Percentiles rank a stretch among this genome's conserved stretches.
phyloP scores from a whole-genome alignment of 2,329 filamentous ascomycete genomes.

The Lasiodiplodia sp. region DNA sequence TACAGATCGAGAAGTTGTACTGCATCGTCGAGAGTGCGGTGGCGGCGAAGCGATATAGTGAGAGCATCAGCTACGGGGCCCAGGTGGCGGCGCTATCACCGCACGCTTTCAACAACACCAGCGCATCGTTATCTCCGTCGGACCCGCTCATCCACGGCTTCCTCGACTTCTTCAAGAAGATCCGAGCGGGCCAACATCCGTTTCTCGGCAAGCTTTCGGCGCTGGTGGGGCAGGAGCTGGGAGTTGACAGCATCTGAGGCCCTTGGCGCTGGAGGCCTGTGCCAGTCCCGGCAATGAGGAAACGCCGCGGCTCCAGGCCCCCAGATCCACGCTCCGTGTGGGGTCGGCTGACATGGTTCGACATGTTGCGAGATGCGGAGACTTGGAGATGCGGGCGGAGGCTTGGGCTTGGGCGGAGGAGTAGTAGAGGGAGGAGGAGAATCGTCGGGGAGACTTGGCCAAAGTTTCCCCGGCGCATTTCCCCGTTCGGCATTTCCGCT shows the following conservation, averaged over 20 bases:
- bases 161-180: constrained; percentile 26
- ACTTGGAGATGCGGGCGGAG: neutral
- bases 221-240: constrained; percentile 20
- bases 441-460: constrained; percentile 2
- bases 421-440: neutral
- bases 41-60: constrained; percentile 14
- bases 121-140: constrained; percentile 3
- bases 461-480: constrained; percentile 19
- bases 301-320: constrained; percentile 11
- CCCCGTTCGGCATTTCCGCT: constrained; percentile 13
- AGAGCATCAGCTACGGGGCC: constrained; percentile 16
- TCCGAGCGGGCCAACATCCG: constrained; percentile 25
- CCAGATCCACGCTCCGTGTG: neutral
- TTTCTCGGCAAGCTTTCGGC: constrained; percentile 18
- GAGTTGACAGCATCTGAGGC: constrained; percentile 18
- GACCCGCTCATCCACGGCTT: constrained; percentile 23
- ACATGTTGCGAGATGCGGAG: constrained; percentile 13
- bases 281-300: neutral
- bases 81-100: constrained; percentile 16
- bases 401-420: neutral
- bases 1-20: constrained; percentile 27
- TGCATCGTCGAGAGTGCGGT: constrained; percentile 33
- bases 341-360: neutral
- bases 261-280: neutral
- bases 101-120: constrained; percentile 14